Percentiles rank a stretch among this genome's conserved stretches.
Evolutionary conservation across 2,329 filamentous ascomycete species (phyloP).

Genomic region (Cladophialophora bantiana): DNA sequence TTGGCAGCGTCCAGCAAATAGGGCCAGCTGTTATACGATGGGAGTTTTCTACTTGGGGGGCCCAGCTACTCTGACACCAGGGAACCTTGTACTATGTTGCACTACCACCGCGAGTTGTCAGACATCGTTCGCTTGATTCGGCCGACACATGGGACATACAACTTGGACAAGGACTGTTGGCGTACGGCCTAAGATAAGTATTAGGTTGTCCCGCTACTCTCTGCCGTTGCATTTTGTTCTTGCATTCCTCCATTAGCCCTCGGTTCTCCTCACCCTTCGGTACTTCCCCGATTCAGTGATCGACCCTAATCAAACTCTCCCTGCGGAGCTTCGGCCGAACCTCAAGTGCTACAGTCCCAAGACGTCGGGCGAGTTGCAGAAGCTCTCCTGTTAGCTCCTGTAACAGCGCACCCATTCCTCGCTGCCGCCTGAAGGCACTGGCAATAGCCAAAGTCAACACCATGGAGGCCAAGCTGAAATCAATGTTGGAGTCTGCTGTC

Average conservation of each 20-base stretch:
- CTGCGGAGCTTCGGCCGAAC: neutral
- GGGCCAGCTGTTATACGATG: neutral
- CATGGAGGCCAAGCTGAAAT: constrained; percentile 33
- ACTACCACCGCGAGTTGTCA: neutral
- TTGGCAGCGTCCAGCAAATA: neutral
- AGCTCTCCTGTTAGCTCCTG: neutral
- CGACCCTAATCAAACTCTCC: neutral
- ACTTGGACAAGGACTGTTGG: neutral
- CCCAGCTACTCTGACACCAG: neutral
- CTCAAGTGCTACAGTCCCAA: neutral
- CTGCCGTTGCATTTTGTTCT: neutral
- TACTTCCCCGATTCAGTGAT: neutral
- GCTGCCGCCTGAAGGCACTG: neutral
- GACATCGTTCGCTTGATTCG: neutral
- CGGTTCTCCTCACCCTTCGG: constrained; percentile 19
- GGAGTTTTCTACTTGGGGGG: neutral
- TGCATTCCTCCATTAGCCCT: constrained; percentile 7
- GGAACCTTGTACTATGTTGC: neutral
- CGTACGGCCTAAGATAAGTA: neutral
- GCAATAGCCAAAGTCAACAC: neutral
- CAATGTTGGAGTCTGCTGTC: constrained; percentile 35
- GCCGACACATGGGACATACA: neutral
- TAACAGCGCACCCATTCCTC: neutral
- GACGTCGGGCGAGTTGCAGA: neutral
- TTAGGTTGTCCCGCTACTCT: neutral